Base-by-base conservation (phyloP, 176 grass and related monocot species). In the Aechmea fasciata region DNA sequence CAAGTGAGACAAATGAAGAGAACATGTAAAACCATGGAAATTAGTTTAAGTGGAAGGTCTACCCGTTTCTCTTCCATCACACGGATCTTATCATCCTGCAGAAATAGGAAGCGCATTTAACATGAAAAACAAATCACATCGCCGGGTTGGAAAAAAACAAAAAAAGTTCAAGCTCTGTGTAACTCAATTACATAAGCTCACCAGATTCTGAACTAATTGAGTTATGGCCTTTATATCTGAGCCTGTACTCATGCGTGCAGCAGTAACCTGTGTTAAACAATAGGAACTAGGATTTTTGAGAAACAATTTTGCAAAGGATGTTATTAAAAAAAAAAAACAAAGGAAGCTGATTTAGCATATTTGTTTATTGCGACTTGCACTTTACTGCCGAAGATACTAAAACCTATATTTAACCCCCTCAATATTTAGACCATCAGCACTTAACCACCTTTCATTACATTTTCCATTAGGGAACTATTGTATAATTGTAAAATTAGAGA, bases 51-150 rank as follows among this genome's bases (percentile, higher is more conserved):
- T 7, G 33, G 54, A 59, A 17, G 54, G 54, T 59, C 19, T 59
- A 95, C 91, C 87, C 90, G 91, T 70, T 90, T 95, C 47, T 82
- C 87, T 87, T 95, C 91, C 87, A 95, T 95, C 48, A 87, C 82
- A 78, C 85, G 85, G 82, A 95, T 95, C 73, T 95, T 95, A 3
- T 79, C 91, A 83, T 90, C 91, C 91, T 95, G 69, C 48, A 74
- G 25, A 47, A 69, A 65, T 24, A 57, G 51, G 41, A 59, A 41
- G 33, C 7, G 33, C 1, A 59, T 3, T 19, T 17, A n/a, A 19
- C 13, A 59, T 59, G 54, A 59, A 10, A 1, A 14, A 57, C 54
- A 15, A 10, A 59, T 18, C 54, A 59, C 14, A 59, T 17, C 15
- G 13, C 54, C 54, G 10, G 9, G 19, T 14, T 59, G 19, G 54